phyloP scores from a whole-genome alignment of 441 rosid genomes.

The Erodium chrysanthum region DNA sequence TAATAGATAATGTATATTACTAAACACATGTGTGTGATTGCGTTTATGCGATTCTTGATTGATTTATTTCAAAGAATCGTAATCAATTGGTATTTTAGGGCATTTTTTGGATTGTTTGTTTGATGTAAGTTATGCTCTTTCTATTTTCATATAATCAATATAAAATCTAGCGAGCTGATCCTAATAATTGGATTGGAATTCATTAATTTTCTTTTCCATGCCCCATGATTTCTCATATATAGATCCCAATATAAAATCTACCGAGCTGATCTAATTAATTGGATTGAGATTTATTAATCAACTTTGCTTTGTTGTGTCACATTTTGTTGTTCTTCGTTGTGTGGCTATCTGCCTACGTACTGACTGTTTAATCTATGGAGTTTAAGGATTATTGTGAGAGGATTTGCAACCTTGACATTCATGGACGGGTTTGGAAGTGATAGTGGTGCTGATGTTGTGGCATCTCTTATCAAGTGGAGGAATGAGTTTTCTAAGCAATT shows the following conservation, averaged over 20 bases:
- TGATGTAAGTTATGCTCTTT: background rate
- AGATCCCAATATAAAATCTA: too few species aligned
- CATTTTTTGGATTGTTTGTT: too few species aligned
- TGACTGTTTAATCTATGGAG: conserved; percentile 1
- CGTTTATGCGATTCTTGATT: background rate
- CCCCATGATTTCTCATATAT: background rate
- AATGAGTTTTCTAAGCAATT: conserved; percentile 33
- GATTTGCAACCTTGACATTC: background rate
- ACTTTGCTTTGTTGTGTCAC: background rate
- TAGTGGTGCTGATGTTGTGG: conserved; percentile 13
- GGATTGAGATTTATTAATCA: too few species aligned
- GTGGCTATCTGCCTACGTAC: background rate
- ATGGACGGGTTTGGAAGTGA: conserved; percentile 38
- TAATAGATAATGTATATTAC: too few species aligned
- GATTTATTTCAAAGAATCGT: background rate
- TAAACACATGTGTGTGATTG: background rate
- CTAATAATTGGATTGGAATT: background rate
- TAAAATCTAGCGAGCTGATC: background rate
- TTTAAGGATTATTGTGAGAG: background rate
- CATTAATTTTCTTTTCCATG: background rate
- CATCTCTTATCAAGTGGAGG: conserved; percentile 34
- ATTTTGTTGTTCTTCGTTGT: background rate
- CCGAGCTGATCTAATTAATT: too few species aligned
- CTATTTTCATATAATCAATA: background rate
- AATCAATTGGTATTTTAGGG: background rate